Evolutionary conservation across 1,139 yeast species (phyloP), one percentile per base, ranked within the genome.

Genomic region (Candida anutae): DNA sequence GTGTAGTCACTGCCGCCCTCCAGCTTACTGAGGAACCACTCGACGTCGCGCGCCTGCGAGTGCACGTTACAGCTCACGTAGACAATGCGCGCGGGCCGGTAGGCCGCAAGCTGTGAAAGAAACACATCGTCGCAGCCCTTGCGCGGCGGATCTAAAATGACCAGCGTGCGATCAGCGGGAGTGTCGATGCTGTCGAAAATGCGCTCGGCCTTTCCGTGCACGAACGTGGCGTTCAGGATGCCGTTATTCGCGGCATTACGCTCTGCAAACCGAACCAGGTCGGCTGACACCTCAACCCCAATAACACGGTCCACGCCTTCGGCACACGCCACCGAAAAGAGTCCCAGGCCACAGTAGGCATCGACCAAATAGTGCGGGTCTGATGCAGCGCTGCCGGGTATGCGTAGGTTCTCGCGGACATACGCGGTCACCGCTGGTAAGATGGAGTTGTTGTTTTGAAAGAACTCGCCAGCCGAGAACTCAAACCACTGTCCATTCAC

Each of bases 51-150:
- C 4, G 97, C 97, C 55, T 90, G 98, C 8, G 96, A 85, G 55
- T 90, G 97, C 28, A 90, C 98, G 50, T 93, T 90, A 62, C 98
- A 90, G 38, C 95, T 84, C 30, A 90, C 84, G 56, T 90, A 90
- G 14, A 90, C 94, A 31, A 90, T 75, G 42, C 77, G 79, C 10
- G 83, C 82, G 4, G 98, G 97, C 38, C 72, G 65, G 56, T 82
- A 90, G 13, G 67, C 82, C 13, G 93, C 71, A 35, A 90, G 64
- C 58, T 90, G 98, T 39, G 80, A 75, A 54, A 90, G 64, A 46
- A 90, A 90, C 6, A 77, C 76, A 31, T 77, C 80, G 52, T 88
- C 97, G 54, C 97, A 88, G 2, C 98, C 98, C 55, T 90, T 90
- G 50, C 98, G 74, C 24, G 98, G 95, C 5, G 98, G 98, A 51